A percentile compares a stretch with the other conserved stretches of the same genome.
Evolutionary conservation across 2,329 filamentous ascomycete species (phyloP).

Genomic region (Sporothrix schenckii): DNA sequence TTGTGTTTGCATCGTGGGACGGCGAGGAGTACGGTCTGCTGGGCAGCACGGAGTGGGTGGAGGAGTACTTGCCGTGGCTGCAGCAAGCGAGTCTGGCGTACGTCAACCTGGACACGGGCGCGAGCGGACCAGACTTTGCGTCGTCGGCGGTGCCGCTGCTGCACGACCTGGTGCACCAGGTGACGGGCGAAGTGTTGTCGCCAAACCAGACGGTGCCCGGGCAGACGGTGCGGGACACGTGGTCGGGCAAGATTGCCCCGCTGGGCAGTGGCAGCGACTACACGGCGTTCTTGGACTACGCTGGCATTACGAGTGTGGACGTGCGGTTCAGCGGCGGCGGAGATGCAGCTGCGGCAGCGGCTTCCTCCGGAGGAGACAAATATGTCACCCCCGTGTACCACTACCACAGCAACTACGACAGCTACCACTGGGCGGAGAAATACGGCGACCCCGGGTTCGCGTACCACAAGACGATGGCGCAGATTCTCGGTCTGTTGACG

Average conservation of each 20-base stretch:
- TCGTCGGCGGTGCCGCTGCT: slow-evolving; percentile 74
- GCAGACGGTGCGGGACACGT: slow-evolving; percentile 70
- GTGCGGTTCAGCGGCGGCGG: slow-evolving; percentile 57
- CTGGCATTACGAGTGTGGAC: slow-evolving; percentile 67
- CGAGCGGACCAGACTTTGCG: slow-evolving; percentile 64
- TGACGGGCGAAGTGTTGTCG: slow-evolving; percentile 64
- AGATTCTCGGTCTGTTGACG: slow-evolving; percentile 64
- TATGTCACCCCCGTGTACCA: slow-evolving; percentile 64
- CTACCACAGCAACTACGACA: slow-evolving; percentile 88
- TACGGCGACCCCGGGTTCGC: slow-evolving; percentile 71
- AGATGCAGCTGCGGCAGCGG: slow-evolving; percentile 8
- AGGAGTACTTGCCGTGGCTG: slow-evolving; percentile 85
- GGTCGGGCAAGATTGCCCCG: slow-evolving; percentile 63
- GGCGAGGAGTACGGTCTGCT: slow-evolving; percentile 84
- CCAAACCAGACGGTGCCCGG: slow-evolving; percentile 74
- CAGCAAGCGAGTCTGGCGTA: slow-evolving; percentile 74
- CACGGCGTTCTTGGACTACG: slow-evolving; percentile 73
- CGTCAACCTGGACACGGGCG: slow-evolving; percentile 80
- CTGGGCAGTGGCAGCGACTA: slow-evolving; percentile 76
- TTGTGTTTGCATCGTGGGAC: slow-evolving; percentile 85
- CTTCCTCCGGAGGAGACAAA: background rate
- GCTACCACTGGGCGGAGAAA: slow-evolving; percentile 83
- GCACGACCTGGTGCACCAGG: slow-evolving; percentile 70
- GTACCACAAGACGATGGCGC: slow-evolving; percentile 69
- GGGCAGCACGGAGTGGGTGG: slow-evolving; percentile 90